Conservation (phyloP, 169 alveolate species). For the Eimeria necatrix region DNA sequence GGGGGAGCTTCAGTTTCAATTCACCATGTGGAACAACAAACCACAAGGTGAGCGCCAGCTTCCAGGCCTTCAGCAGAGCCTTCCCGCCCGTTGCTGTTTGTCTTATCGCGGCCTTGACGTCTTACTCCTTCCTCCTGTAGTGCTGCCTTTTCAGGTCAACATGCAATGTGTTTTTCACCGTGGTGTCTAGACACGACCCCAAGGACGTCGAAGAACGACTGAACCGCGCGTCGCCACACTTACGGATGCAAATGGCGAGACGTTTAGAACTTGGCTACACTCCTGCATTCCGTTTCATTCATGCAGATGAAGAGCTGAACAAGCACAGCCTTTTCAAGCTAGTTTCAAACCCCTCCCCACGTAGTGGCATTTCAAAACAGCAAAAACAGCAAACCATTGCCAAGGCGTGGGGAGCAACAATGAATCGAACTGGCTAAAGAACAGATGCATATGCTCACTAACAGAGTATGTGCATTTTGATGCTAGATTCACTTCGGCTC, state of each 20-base stretch:
- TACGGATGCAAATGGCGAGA: slow-evolving; percentile 81
- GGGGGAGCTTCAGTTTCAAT: slow-evolving; percentile 79
- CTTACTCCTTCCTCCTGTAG: background rate
- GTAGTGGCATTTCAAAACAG: background rate
- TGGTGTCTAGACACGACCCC: slow-evolving; percentile 73
- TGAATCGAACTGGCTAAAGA: slow-evolving; percentile 27
- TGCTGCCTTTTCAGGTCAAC: slow-evolving; percentile 58
- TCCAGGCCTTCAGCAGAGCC: background rate
- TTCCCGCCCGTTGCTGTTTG: background rate
- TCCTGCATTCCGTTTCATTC: slow-evolving; percentile 76
- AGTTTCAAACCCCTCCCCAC: background rate
- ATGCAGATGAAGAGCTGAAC: slow-evolving; percentile 21
- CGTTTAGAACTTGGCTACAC: slow-evolving; percentile 80
- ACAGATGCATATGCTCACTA: background rate
- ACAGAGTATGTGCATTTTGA: background rate
- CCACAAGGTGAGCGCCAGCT: slow-evolving; percentile 76
- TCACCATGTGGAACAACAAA: slow-evolving; percentile 77
- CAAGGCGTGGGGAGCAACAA: slow-evolving; percentile 21
- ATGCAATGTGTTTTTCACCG: slow-evolving; percentile 77
- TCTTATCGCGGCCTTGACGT: background rate
- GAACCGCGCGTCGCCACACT: slow-evolving; percentile 78
- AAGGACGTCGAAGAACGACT: slow-evolving; percentile 74
- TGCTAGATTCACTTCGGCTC: background rate
- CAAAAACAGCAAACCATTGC: slow-evolving; percentile 42
- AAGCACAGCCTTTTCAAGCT: slow-evolving; percentile 37